phyloP scores from a whole-genome alignment of 2,329 filamentous ascomycete genomes.

The Colletotrichum brevisporum region DNA sequence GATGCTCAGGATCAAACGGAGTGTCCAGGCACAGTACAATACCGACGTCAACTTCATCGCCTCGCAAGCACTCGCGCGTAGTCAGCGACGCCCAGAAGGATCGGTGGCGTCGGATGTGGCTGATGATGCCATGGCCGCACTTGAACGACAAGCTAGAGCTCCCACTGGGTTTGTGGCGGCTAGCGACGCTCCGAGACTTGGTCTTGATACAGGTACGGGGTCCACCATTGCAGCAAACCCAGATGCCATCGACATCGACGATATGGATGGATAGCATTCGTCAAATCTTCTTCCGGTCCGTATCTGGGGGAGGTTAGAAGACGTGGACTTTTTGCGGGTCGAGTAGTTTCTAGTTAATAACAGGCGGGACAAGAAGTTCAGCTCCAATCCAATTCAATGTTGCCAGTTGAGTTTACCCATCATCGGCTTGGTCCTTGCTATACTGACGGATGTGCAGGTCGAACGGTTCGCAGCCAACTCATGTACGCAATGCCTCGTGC shows the following conservation, averaged over 20 bases:
- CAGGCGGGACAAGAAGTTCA: slow-evolving; percentile 13
- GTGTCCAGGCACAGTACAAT: slow-evolving; percentile 97
- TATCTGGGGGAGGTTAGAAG: neutral
- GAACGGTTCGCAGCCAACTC: no score
- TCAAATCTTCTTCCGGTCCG: slow-evolving; percentile 12
- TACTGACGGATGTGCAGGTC: neutral
- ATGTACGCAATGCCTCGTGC: no score
- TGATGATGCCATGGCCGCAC: slow-evolving; percentile 87
- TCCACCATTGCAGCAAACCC: slow-evolving; percentile 76
- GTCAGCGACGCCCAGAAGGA: slow-evolving; percentile 71
- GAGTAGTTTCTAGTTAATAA: slow-evolving; percentile 28
- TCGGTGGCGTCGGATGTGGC: slow-evolving; percentile 60
- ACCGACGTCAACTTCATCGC: slow-evolving; percentile 99
- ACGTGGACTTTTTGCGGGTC: neutral
- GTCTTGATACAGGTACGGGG: slow-evolving; percentile 61
- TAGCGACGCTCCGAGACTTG: slow-evolving; percentile 76
- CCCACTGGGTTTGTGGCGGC: slow-evolving; percentile 93
- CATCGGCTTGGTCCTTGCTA: neutral
- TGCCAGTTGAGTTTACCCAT: slow-evolving; percentile 12
- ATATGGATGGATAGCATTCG: slow-evolving; percentile 71
- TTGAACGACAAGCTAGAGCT: slow-evolving; percentile 90
- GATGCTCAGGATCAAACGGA: slow-evolving; percentile 97
- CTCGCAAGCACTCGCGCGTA: slow-evolving; percentile 90
- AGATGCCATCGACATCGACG: slow-evolving; percentile 87
- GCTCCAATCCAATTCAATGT: neutral